A percentile compares a stretch with the other conserved stretches of the same genome.
Evolutionary conservation across 78 protist species (phyloP).

Genomic region (Chrysochromulina tobinii): DNA sequence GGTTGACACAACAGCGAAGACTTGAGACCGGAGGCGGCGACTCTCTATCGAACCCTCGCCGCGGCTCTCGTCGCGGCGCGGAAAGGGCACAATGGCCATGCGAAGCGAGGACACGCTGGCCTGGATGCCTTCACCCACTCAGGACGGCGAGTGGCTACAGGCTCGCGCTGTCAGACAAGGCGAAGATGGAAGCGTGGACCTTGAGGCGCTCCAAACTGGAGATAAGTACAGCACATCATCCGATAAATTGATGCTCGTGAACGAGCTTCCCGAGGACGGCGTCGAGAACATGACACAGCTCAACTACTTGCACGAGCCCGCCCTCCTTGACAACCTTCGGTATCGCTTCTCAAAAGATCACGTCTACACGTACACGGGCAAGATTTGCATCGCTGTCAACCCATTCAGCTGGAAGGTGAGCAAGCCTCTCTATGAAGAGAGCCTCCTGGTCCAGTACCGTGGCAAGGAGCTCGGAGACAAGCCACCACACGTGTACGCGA

Average conservation of each 20-base stretch:
- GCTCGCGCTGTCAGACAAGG: too few relatives aligned
- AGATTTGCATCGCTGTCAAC: constrained; percentile 36
- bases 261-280: not conserved
- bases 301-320: constrained; percentile 46
- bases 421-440: not conserved
- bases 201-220: too few relatives aligned
- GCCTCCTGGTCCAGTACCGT: not conserved
- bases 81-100: too few relatives aligned
- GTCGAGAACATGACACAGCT: constrained; percentile 27
- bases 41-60: too few relatives aligned
- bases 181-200: too few relatives aligned
- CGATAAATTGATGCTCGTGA: not conserved
- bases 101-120: too few relatives aligned
- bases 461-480: not conserved
- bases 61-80: too few relatives aligned
- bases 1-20: too few relatives aligned
- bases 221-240: too few relatives aligned
- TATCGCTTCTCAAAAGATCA: constrained; percentile 22
- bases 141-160: too few relatives aligned
- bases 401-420: constrained; percentile 40
- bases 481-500: constrained; percentile 50
- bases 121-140: too few relatives aligned
- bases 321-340: constrained; percentile 37
- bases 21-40: too few relatives aligned
- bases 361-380: constrained; percentile 46